Percentiles rank a stretch among this genome's conserved stretches.
phyloP scores from a whole-genome alignment of 495 filamentous ascomycete species.

The Penicillium ochrochloron region DNA sequence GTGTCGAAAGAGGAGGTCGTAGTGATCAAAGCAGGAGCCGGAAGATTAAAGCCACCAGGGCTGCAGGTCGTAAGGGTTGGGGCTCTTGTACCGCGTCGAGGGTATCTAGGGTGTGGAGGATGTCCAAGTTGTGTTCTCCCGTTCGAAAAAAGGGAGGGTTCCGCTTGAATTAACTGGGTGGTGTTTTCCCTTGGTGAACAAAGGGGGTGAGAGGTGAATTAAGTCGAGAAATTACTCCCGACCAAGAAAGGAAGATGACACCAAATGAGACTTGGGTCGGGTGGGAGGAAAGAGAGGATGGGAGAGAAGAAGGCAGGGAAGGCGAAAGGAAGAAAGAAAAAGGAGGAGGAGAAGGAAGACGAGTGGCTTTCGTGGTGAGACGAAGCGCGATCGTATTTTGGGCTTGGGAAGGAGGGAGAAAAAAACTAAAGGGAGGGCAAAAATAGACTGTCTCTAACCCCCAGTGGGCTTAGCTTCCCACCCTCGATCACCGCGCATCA shows the following conservation, averaged over 20 bases:
- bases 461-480: constrained; percentile 18
- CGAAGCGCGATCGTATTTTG: constrained; percentile 20
- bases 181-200: not conserved
- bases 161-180: not conserved
- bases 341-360: not conserved
- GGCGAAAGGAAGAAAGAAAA: constrained; percentile 22
- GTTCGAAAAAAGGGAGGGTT: not conserved
- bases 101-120: not conserved
- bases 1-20: constrained; percentile 24
- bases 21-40: constrained; percentile 26
- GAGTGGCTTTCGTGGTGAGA: constrained; percentile 16
- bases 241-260: not conserved
- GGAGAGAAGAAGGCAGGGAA: constrained; percentile 8
- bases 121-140: constrained; percentile 7
- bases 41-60: constrained; percentile 29
- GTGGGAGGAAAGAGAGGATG: not conserved
- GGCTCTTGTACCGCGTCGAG: constrained; percentile 2
- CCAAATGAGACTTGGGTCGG: not conserved
- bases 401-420: constrained; percentile 1
- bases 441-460: constrained; percentile 34
- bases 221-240: not conserved
- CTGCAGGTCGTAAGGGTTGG: constrained; percentile 17
- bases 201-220: not conserved
- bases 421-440: constrained; percentile 18
- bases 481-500: not conserved